Conservation (phyloP, 495 filamentous ascomycete species). For the Ramalina intermedia region DNA sequence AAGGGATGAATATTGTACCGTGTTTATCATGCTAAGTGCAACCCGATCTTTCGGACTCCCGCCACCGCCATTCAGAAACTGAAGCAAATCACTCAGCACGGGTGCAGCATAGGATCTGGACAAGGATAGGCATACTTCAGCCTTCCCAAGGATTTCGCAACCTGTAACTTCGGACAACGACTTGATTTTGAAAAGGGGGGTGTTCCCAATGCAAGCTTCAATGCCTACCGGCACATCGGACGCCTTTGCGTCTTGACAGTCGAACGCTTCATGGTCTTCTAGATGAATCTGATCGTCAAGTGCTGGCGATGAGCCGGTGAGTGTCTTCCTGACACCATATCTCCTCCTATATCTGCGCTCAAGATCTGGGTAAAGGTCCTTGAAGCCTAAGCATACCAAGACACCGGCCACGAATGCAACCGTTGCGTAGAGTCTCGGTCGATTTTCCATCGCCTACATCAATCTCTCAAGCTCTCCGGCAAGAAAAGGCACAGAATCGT, state of each 20-base stretch:
- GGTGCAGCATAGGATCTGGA: neutral
- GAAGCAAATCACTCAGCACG: neutral
- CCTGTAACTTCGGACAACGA: slow-evolving; percentile 84
- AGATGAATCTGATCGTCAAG: slow-evolving; percentile 8
- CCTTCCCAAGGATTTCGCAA: slow-evolving; percentile 85
- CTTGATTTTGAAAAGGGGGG: slow-evolving; percentile 76
- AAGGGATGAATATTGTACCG: slow-evolving; percentile 26
- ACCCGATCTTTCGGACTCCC: slow-evolving; percentile 93
- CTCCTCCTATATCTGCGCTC: slow-evolving; percentile 43
- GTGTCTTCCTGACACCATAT: slow-evolving; percentile 9
- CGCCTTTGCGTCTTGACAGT: neutral
- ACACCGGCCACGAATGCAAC: slow-evolving; percentile 63
- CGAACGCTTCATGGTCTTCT: slow-evolving; percentile 12
- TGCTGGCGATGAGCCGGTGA: neutral
- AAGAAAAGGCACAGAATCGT: neutral
- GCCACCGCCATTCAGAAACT: slow-evolving; percentile 90
- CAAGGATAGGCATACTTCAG: slow-evolving; percentile 43
- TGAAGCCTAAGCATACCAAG: slow-evolving; percentile 55
- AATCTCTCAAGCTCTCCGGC: neutral
- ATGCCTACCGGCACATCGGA: slow-evolving; percentile 44
- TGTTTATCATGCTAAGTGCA: slow-evolving; percentile 73
- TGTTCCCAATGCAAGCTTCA: slow-evolving; percentile 88
- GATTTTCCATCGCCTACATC: slow-evolving; percentile 9
- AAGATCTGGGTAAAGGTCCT: slow-evolving; percentile 57
- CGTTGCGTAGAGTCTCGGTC: slow-evolving; percentile 33